A percentile compares a stretch with the other conserved stretches of the same genome.
phyloP scores from a whole-genome alignment of 345 rosid species.

The Melaleuca alternifolia region DNA sequence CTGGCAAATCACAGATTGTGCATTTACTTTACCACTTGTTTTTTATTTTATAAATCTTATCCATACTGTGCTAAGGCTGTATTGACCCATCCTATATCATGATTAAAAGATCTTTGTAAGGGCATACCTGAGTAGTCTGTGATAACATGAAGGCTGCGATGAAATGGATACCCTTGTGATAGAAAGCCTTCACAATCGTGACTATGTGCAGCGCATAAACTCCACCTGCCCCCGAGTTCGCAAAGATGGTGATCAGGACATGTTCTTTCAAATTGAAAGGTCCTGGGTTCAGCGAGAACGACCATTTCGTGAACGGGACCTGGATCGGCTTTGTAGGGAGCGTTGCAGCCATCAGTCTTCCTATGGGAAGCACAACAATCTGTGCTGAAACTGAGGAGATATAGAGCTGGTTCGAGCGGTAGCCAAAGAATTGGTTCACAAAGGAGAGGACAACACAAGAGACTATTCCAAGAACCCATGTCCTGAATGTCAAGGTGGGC shows the following conservation, averaged over 20 bases:
- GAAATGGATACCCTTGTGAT: constrained; percentile 11
- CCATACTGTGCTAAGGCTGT: background rate
- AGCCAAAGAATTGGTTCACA: constrained; percentile 38
- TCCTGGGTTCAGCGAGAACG: constrained; percentile 44
- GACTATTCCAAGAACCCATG: constrained; percentile 31
- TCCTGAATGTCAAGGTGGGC: constrained; percentile 37
- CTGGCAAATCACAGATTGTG: too few relatives aligned
- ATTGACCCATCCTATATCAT: background rate
- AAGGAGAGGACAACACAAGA: constrained; percentile 25
- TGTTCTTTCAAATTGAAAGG: constrained; percentile 56
- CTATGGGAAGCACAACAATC: constrained; percentile 26
- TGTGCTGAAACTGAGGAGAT: constrained; percentile 34
- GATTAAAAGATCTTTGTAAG: background rate
- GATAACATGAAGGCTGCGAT: constrained; percentile 21
- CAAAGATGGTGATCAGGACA: constrained; percentile 45
- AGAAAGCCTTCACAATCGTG: constrained; percentile 33
- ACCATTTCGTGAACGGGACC: constrained; percentile 27
- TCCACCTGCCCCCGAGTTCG: constrained; percentile 25
- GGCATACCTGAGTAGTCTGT: constrained; percentile 33
- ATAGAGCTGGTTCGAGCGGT: constrained; percentile 21
- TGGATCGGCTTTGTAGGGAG: constrained; percentile 14
- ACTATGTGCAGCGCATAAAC: constrained; percentile 31
- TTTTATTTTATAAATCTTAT: background rate
- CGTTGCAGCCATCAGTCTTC: constrained; percentile 28
- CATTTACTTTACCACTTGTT: background rate